These are phyloP conservation scores for Pseudognaphalium luteoalbum DNA, from an alignment of 129 eudicot species.

Conservation along the genomic window DNA sequence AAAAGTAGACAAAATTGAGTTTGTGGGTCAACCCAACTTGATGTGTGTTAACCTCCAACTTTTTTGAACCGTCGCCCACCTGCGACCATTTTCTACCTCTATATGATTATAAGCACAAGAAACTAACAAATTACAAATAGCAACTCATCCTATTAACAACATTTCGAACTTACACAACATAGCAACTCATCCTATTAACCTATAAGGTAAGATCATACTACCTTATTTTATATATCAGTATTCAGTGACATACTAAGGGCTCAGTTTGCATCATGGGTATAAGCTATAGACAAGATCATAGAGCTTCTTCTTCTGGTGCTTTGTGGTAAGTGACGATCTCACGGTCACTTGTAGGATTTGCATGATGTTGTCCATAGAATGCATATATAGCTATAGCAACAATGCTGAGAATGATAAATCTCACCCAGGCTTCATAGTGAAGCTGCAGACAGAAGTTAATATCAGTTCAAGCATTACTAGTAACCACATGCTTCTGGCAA, in stretches of 20 bases:
- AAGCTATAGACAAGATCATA: slow-evolving; percentile 21
- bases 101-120: neutral
- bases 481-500: neutral
- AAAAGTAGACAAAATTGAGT: no score
- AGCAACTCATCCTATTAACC: slow-evolving; percentile 14
- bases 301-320: slow-evolving; percentile 62
- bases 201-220: slow-evolving; percentile 6
- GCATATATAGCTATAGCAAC: slow-evolving; percentile 67
- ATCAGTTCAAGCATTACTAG: slow-evolving; percentile 11
- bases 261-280: slow-evolving; percentile 9
- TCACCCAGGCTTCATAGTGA: slow-evolving; percentile 93
- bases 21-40: neutral
- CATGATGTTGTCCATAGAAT: slow-evolving; percentile 84
- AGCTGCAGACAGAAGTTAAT: slow-evolving; percentile 55
- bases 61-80: neutral
- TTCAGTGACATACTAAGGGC: neutral
- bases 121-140: slow-evolving; percentile 7
- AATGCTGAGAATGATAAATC: slow-evolving; percentile 73
- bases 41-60: neutral
- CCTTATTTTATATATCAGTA: neutral
- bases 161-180: neutral
- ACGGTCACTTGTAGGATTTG: slow-evolving; percentile 64
- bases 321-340: slow-evolving; percentile 55
- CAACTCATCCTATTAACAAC: slow-evolving; percentile 14
- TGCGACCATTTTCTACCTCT: neutral